Evolutionary conservation across 2,329 filamentous ascomycete genomes (phyloP).

Genomic region (Exophiala sp.): DNA sequence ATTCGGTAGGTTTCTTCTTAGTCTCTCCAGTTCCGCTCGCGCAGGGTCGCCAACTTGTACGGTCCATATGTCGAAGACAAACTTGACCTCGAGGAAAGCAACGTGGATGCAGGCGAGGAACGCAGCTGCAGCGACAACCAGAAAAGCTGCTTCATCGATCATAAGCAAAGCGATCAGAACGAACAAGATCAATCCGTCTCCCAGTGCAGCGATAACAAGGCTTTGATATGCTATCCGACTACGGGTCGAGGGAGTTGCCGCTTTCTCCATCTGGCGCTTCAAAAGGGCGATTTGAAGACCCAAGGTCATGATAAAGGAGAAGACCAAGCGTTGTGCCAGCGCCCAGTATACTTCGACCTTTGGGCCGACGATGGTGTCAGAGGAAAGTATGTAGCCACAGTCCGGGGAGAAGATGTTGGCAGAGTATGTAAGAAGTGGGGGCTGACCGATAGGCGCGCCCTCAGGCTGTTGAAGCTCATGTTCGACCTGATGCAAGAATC

Average conservation of each 20-base stretch:
- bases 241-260: conserved; percentile 61
- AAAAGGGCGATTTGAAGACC: conserved; percentile 55
- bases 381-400: conserved; percentile 63
- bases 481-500: conserved; percentile 52
- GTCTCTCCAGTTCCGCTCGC: conserved; percentile 41
- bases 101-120: conserved; percentile 61
- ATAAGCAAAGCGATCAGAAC: conserved; percentile 53
- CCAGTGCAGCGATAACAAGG: conserved; percentile 58
- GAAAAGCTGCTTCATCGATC: conserved; percentile 53
- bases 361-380: conserved; percentile 48
- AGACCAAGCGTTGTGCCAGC: conserved; percentile 43
- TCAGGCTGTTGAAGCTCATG: conserved; percentile 58
- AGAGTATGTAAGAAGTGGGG: conserved; percentile 56
- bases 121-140: conserved; percentile 53
- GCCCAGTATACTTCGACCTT: conserved; percentile 53
- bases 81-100: conserved; percentile 61
- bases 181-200: conserved; percentile 58
- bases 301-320: conserved; percentile 52
- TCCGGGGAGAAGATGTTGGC: conserved; percentile 63
- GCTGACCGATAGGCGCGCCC: conserved; percentile 51
- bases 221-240: conserved; percentile 64
- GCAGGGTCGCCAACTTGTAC: conserved; percentile 53
- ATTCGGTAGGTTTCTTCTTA: conserved; percentile 18
- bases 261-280: conserved; percentile 61
- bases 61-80: conserved; percentile 65